Evolutionary conservation across 1,284 basidiomycete genomes (phyloP).

Genomic region (Dichomitus squalens): DNA sequence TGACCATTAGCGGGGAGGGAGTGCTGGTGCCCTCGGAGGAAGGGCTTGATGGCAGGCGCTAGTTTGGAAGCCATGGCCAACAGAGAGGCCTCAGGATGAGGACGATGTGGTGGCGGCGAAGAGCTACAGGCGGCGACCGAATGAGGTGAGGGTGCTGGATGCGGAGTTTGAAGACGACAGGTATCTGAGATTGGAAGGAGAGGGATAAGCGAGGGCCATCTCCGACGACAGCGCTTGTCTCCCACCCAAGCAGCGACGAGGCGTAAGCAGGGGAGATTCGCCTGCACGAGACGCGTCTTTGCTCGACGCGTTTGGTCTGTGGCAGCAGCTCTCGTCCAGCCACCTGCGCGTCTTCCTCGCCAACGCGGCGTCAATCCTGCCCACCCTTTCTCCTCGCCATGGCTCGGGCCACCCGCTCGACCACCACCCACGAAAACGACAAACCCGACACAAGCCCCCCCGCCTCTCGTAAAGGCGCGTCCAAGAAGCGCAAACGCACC

Average conservation of each 20-base stretch:
- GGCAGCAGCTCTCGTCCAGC: constrained; percentile 24
- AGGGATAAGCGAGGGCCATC: constrained; percentile 19
- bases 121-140: neutral
- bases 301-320: constrained; percentile 30
- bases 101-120: neutral
- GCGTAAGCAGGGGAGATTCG: constrained; percentile 26
- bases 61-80: constrained; percentile 41
- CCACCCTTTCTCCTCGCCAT: constrained; percentile 37
- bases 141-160: neutral
- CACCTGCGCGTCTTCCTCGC: constrained; percentile 36
- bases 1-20: constrained; percentile 73
- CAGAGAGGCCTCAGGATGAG: too few species aligned
- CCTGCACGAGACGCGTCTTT: constrained; percentile 33
- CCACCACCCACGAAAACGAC: constrained; percentile 45
- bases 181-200: constrained; percentile 25
- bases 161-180: constrained; percentile 1
- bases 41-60: constrained; percentile 36
- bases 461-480: constrained; percentile 34
- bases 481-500: constrained; percentile 70
- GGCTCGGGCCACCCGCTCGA: constrained; percentile 74
- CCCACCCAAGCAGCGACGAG: constrained; percentile 23
- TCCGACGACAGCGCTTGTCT: constrained; percentile 14
- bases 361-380: constrained; percentile 22
- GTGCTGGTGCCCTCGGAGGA: constrained; percentile 61
- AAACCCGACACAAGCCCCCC: constrained; percentile 29